Base-by-base conservation (phyloP, 2,329 filamentous ascomycete genomes). In the Phialophora expanda region DNA sequence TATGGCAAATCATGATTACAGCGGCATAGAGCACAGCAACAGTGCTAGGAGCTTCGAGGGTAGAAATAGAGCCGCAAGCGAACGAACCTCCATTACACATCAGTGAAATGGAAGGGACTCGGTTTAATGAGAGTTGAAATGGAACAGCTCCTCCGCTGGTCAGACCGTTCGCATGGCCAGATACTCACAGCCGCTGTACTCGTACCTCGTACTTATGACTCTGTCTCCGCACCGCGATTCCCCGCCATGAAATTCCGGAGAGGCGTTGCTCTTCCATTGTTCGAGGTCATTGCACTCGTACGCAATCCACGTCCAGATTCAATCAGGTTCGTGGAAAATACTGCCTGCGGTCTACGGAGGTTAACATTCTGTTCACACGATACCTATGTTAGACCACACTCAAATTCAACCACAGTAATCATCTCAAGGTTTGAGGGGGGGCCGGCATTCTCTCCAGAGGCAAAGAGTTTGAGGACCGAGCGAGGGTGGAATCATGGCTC, bases 401-500 rank as follows among this genome's bases (percentile, higher is more conserved):
- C 17, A n/a, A 1, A 20, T 17, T 41, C 38, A 11, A 44, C 17
- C 17, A 2, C n/a, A n/a, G n/a, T 17, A 20, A 44, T n/a, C 38
- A 6, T 44, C 8, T n/a, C 38, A 7, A 44, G 7, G 0, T 8
- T 8, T n/a, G 17, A 44, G 6, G 17, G 2, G 2, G 17, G 2
- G 14, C 8, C 14, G 17, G 14, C 2, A n/a, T 8, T n/a, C 4
- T 44, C 17, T 8, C 38, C 17, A 8, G 12, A 44, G n/a, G 38
- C 17, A 44, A 8, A 44, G 17, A n/a, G 38, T 44, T 5, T n/a
- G 6, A 41, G 6, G 38, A n/a, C 5, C 1, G 17, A 44, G 17
- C 38, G 38, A 44, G 17, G 14, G 5, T 50, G 11, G 56, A 51
- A 51, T 51, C 9, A 66, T 66, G 64, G 60, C 64, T 57, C 64